Evolutionary conservation across 305 asterid genomes (phyloP).

Genomic region (Caryopteris hybrid): DNA sequence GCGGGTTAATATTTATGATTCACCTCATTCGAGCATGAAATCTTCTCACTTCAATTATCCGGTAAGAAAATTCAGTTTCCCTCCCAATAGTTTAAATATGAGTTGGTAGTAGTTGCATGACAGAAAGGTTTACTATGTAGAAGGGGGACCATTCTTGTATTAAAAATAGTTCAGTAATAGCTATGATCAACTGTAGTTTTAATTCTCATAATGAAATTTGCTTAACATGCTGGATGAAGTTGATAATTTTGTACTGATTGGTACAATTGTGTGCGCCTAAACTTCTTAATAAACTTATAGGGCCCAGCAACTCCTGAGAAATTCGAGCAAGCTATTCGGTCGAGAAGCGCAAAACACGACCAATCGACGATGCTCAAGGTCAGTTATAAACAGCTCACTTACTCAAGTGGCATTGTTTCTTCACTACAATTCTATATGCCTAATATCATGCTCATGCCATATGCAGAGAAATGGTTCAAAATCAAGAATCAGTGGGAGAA

Average conservation of each 20-base stretch:
- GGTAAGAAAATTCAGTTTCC: slow-evolving; percentile 30
- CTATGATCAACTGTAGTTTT: no score
- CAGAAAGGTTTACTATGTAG: not conserved
- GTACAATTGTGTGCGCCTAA: not conserved
- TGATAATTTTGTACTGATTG: not conserved
- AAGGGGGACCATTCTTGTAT: slow-evolving; percentile 27
- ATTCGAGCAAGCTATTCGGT: slow-evolving; percentile 20
- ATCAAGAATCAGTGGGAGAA: slow-evolving; percentile 29
- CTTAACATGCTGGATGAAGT: not conserved
- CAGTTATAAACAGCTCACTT: not conserved
- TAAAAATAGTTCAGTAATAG: not conserved
- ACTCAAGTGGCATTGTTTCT: not conserved
- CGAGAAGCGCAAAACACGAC: slow-evolving; percentile 45
- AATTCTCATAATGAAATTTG: not conserved
- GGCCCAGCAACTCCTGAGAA: slow-evolving; percentile 87
- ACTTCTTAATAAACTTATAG: slow-evolving; percentile 31
- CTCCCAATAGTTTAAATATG: slow-evolving; percentile 20
- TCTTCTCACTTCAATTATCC: slow-evolving; percentile 40
- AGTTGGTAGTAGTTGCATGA: slow-evolving; percentile 18
- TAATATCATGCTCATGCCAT: not conserved
- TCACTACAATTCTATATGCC: not conserved
- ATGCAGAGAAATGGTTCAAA: slow-evolving; percentile 51
- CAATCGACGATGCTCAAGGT: slow-evolving; percentile 48
- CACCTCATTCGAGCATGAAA: slow-evolving; percentile 54
- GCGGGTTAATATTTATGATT: slow-evolving; percentile 36